A percentile compares a stretch with the other conserved stretches of the same genome.
Evolutionary conservation across 371 early-diverging fungal genomes (phyloP).

Genomic region (Mucor velutinosus): DNA sequence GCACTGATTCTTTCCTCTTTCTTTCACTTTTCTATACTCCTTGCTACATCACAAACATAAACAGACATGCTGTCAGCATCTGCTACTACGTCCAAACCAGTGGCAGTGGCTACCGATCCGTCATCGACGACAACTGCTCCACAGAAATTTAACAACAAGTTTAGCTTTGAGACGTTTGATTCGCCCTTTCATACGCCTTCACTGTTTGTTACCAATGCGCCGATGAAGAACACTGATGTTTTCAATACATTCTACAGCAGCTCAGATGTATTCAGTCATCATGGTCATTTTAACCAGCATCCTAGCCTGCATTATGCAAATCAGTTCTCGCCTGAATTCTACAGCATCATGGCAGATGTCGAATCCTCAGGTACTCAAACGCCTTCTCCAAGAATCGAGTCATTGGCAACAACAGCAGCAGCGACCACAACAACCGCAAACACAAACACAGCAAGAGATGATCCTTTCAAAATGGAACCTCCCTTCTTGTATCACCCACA

Average conservation of each 20-base stretch:
- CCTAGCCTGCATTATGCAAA: not conserved
- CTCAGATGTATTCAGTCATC: not conserved
- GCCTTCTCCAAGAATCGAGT: constrained; percentile 25
- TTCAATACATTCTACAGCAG: constrained; percentile 5
- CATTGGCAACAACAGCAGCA: not conserved
- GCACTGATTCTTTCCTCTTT: not conserved
- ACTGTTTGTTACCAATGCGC: constrained; percentile 11
- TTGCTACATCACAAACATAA: not conserved
- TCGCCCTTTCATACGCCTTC: constrained; percentile 22
- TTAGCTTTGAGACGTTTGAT: constrained; percentile 13
- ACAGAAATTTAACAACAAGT: not conserved
- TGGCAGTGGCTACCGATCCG: not conserved
- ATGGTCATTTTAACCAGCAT: not conserved
- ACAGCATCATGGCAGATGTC: constrained; percentile 20
- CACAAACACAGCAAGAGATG: not conserved
- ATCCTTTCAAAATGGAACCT: constrained; percentile 7
- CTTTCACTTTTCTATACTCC: not conserved
- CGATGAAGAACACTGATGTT: not conserved
- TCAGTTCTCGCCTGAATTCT: constrained; percentile 11
- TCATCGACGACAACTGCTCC: not conserved
- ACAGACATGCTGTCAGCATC: not conserved
- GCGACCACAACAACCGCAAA: not conserved
- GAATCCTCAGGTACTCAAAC: constrained; percentile 26
- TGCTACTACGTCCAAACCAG: not conserved
- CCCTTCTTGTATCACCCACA: constrained; percentile 20